phyloP scores from a whole-genome alignment of 1,284 basidiomycete genomes.

The Paramarasmius palmivorus region DNA sequence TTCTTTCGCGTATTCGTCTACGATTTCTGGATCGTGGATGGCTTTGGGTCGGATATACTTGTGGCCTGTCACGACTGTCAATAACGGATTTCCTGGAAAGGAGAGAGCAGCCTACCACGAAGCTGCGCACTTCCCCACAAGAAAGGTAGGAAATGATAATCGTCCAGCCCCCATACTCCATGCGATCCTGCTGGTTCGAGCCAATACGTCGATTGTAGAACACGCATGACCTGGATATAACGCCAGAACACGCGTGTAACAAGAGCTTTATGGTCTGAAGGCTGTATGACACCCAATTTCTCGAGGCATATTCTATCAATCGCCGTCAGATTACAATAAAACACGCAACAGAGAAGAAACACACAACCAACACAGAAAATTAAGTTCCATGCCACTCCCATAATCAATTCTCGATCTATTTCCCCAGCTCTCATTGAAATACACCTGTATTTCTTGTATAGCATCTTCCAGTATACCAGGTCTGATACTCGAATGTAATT shows the following conservation, averaged over 20 bases:
- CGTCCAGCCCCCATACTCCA: conserved; percentile 98
- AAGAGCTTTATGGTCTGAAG: conserved; percentile 74
- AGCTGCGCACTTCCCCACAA: conserved; percentile 88
- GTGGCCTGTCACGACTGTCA: conserved; percentile 55
- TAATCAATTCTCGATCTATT: conserved; percentile 94
- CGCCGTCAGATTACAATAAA: background rate
- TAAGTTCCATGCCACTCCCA: conserved; percentile 98
- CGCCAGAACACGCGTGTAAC: conserved; percentile 92
- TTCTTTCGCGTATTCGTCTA: conserved; percentile 90
- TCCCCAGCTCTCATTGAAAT: conserved; percentile 91
- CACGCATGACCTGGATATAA: conserved; percentile 89
- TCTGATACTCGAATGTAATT: conserved; percentile 58
- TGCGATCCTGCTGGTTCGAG: conserved; percentile 97
- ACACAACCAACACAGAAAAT: conserved; percentile 96
- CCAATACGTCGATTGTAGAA: conserved; percentile 94
- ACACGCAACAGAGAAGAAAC: conserved; percentile 29
- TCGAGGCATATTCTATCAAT: conserved; percentile 75
- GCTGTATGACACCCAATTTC: conserved; percentile 67
- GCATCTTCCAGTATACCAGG: conserved; percentile 60
- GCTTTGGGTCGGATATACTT: conserved; percentile 90
- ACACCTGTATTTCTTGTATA: conserved; percentile 70
- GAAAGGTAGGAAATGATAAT: conserved; percentile 97
- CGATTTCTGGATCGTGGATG: conserved; percentile 89
- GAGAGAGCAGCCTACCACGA: conserved; percentile 43
- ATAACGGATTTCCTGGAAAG: background rate